Evolutionary conservation across 768 basidiomycete genomes (phyloP).

Genomic region (Sistotremastrum niveocremeum): DNA sequence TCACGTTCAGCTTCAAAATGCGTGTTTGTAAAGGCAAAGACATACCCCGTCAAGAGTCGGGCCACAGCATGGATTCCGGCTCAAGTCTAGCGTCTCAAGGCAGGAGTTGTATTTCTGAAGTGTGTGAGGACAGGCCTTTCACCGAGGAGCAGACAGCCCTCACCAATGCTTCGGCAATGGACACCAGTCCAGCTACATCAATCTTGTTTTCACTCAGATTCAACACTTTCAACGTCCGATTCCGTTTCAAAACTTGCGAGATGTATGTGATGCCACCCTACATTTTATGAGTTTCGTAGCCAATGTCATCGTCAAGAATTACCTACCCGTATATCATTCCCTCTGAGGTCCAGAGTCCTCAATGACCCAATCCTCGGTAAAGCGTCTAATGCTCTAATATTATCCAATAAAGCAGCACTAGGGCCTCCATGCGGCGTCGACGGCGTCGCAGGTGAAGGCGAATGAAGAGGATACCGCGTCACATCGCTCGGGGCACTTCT

Average conservation of each 20-base stretch:
- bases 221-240: conserved; percentile 85
- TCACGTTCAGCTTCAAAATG: neutral
- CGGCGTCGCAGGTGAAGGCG: conserved; percentile 1
- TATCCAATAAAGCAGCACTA: conserved; percentile 69
- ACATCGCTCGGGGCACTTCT: conserved; percentile 21
- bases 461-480: conserved; percentile 23
- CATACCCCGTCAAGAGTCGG: conserved; percentile 83
- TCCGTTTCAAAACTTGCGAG: conserved; percentile 91
- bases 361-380: conserved; percentile 77
- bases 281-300: neutral
- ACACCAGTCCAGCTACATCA: conserved; percentile 64
- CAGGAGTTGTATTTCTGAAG: conserved; percentile 85
- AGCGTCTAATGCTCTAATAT: conserved; percentile 80
- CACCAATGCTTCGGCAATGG: conserved; percentile 82
- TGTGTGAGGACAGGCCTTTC: neutral
- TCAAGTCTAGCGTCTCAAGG: conserved; percentile 87
- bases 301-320: neutral
- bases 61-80: conserved; percentile 87
- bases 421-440: conserved; percentile 26
- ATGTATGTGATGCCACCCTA: conserved; percentile 76
- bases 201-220: conserved; percentile 93
- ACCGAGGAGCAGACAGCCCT: conserved; percentile 14
- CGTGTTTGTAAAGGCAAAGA: conserved; percentile 3
- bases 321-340: conserved; percentile 84
- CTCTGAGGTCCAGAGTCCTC: conserved; percentile 79